Evolutionary conservation across 768 basidiomycete species (phyloP).

Genomic region (Exsudoporus frostii): DNA sequence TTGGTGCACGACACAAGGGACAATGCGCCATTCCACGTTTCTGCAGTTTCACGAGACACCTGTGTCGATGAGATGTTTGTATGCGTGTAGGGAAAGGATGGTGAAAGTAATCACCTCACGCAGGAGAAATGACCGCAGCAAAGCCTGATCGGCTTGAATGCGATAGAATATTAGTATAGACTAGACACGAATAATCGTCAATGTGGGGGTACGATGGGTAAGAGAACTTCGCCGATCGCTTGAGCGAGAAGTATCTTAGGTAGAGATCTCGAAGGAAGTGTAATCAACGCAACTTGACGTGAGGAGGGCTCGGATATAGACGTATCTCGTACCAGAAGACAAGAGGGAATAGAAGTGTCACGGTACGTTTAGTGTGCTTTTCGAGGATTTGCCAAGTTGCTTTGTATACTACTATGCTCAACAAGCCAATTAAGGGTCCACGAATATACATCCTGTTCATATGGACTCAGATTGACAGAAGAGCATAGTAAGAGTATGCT

Average conservation of each 20-base stretch:
- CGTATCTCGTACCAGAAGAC: slow-evolving; percentile 20
- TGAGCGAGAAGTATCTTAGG: slow-evolving; percentile 73
- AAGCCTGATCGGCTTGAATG: slow-evolving; percentile 89
- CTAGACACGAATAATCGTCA: slow-evolving; percentile 84
- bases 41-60: slow-evolving; percentile 89
- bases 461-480: no score
- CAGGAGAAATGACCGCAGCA: slow-evolving; percentile 78
- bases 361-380: slow-evolving; percentile 92
- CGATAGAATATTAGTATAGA: slow-evolving; percentile 87
- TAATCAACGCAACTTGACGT: slow-evolving; percentile 31
- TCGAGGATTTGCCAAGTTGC: slow-evolving; percentile 91
- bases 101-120: slow-evolving; percentile 43
- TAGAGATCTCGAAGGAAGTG: slow-evolving; percentile 38
- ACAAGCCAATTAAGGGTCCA: no score
- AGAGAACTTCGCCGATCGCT: slow-evolving; percentile 74
- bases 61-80: slow-evolving; percentile 22
- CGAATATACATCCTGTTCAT: no score
- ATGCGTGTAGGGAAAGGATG: neutral
- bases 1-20: slow-evolving; percentile 79
- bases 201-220: slow-evolving; percentile 78
- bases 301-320: slow-evolving; percentile 11
- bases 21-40: slow-evolving; percentile 71
- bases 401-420: no score
- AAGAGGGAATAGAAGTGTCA: slow-evolving; percentile 62
- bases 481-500: no score